Evolutionary conservation across 306 rosid genomes (phyloP).

Genomic region (Mimosa pudica): DNA sequence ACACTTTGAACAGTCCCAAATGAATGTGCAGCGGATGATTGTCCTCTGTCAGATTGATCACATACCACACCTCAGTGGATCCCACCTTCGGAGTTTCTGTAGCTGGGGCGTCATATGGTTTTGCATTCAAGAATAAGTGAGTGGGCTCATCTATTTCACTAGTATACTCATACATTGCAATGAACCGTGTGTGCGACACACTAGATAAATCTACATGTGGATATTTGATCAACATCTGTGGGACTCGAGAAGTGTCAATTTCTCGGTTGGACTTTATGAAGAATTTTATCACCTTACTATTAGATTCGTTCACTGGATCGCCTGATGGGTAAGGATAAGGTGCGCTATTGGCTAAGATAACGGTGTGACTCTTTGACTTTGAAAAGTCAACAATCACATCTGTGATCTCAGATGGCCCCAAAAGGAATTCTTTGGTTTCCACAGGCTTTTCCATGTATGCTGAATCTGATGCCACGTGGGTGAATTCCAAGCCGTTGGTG

Average conservation of each 20-base stretch:
- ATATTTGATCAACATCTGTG: constrained; percentile 46
- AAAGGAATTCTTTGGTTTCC: constrained; percentile 27
- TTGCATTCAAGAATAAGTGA: constrained; percentile 65
- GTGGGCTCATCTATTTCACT: constrained; percentile 59
- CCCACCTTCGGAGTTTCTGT: constrained; percentile 76
- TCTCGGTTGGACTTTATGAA: constrained; percentile 30
- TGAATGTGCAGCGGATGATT: constrained; percentile 89
- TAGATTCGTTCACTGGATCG: constrained; percentile 59
- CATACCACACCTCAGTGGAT: constrained; percentile 71
- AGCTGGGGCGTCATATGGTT: constrained; percentile 57
- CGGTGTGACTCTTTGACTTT: constrained; percentile 27
- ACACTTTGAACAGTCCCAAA: constrained; percentile 60
- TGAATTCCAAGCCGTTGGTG: constrained; percentile 56
- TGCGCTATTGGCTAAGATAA: constrained; percentile 62
- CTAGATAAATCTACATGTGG: constrained; percentile 45
- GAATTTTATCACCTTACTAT: constrained; percentile 69
- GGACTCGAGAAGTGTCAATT: constrained; percentile 54
- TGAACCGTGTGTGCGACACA: constrained; percentile 55
- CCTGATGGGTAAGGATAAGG: constrained; percentile 73
- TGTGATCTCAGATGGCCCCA: constrained; percentile 97
- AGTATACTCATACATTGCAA: constrained; percentile 76
- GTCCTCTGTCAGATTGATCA: constrained; percentile 81
- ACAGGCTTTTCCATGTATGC: constrained; percentile 57
- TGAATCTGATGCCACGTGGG: constrained; percentile 72
- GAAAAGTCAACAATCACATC: constrained; percentile 73